phyloP scores from a whole-genome alignment of 108 stramenopile genomes.

The Cyclotella sp. region DNA sequence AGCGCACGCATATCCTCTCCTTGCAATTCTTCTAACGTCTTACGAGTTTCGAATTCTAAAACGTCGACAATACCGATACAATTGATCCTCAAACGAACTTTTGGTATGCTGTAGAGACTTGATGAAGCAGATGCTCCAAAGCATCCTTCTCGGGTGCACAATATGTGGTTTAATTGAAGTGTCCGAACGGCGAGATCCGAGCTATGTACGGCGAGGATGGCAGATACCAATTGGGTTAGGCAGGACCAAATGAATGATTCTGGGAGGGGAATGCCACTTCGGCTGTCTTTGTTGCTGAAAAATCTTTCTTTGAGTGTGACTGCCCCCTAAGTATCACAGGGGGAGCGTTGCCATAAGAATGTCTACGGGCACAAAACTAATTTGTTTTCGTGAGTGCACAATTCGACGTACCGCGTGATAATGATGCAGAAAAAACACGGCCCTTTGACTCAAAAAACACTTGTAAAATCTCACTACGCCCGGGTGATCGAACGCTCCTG shows the following conservation, averaged over 20 bases:
- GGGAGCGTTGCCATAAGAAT: background rate
- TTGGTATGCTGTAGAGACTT: slow-evolving; percentile 43
- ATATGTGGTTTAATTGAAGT: slow-evolving; percentile 75
- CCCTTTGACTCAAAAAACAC: slow-evolving; percentile 85
- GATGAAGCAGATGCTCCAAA: slow-evolving; percentile 16
- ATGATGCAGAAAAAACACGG: slow-evolving; percentile 91
- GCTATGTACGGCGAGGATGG: slow-evolving; percentile 78
- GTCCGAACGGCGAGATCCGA: slow-evolving; percentile 77
- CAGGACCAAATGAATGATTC: slow-evolving; percentile 89
- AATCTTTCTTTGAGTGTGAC: slow-evolving; percentile 77
- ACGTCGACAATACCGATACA: slow-evolving; percentile 88
- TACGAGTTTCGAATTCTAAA: slow-evolving; percentile 88
- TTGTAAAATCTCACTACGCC: slow-evolving; percentile 70
- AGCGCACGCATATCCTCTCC: slow-evolving; percentile 81
- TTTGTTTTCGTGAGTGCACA: background rate
- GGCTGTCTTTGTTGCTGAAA: slow-evolving; percentile 28
- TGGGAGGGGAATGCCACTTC: slow-evolving; percentile 50
- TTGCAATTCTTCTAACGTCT: slow-evolving; percentile 80
- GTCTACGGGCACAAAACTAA: background rate
- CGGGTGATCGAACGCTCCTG: slow-evolving; percentile 64
- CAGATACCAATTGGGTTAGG: slow-evolving; percentile 83
- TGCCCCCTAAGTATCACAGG: slow-evolving; percentile 45
- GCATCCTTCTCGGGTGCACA: slow-evolving; percentile 50
- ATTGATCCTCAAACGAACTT: slow-evolving; percentile 74
- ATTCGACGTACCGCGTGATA: slow-evolving; percentile 58